These are phyloP conservation scores for Hirschfeldia incana DNA, from an alignment of 345 rosid species.

Conservation along the genomic window DNA sequence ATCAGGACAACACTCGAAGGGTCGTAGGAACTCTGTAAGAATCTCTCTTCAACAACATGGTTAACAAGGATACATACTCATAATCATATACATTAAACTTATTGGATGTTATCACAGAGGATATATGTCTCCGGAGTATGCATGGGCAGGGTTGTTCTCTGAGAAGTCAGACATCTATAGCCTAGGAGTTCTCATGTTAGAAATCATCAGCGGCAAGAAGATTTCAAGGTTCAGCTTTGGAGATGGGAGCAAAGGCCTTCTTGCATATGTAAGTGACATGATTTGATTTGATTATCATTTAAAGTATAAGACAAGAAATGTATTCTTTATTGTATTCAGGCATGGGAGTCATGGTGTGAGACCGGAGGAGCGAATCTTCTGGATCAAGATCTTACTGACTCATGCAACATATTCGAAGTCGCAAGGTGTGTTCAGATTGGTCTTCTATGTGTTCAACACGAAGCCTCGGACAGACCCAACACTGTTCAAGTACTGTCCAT, in stretches of 20 bases:
- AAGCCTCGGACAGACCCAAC: slow-evolving; percentile 35
- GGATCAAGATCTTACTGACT: slow-evolving; percentile 17
- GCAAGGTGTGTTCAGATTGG: slow-evolving; percentile 37
- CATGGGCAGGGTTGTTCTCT: slow-evolving; percentile 51
- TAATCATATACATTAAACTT: background rate
- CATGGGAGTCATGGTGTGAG: slow-evolving; percentile 35
- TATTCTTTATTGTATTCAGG: background rate
- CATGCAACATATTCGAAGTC: slow-evolving; percentile 23
- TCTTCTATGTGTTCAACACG: slow-evolving; percentile 36
- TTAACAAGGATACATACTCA: background rate
- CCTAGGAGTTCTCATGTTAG: slow-evolving; percentile 48
- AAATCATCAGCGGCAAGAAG: slow-evolving; percentile 34
- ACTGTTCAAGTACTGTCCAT: slow-evolving; percentile 26
- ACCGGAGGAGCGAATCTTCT: slow-evolving; percentile 28
- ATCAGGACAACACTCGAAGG: slow-evolving; percentile 35
- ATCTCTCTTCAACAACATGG: background rate
- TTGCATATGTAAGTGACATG: slow-evolving; percentile 37
- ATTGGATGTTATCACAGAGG: slow-evolving; percentile 30
- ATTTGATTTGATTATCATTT: background rate
- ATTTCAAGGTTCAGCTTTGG: slow-evolving; percentile 34
- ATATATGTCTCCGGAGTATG: slow-evolving; percentile 60
- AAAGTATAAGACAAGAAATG: background rate
- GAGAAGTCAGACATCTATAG: slow-evolving; percentile 59
- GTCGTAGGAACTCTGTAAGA: slow-evolving; percentile 42
- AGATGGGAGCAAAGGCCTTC: slow-evolving; percentile 37